phyloP scores from a whole-genome alignment of 140 eudicot genomes.

The Senecio squalidus region DNA sequence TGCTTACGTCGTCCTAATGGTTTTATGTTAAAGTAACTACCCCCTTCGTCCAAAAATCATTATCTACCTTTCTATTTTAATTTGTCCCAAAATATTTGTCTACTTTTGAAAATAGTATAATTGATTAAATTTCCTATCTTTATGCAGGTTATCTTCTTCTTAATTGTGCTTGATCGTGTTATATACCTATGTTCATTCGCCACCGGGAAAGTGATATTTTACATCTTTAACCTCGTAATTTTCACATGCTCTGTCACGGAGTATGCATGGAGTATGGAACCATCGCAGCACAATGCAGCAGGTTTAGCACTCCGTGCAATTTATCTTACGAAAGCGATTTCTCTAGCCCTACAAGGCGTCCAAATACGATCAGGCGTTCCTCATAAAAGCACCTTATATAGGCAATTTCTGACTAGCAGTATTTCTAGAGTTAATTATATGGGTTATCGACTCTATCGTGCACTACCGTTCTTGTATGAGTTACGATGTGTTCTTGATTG shows the following conservation, averaged over 20 bases:
- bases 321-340: constrained; percentile 78
- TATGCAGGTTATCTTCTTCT: constrained; percentile 94
- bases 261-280: constrained; percentile 91
- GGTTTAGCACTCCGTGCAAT: constrained; percentile 89
- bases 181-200: constrained; percentile 95
- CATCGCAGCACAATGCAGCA: constrained; percentile 61
- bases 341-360: constrained; percentile 85
- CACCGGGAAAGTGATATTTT: constrained; percentile 81
- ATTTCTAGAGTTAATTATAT: constrained; percentile 74
- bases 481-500: constrained; percentile 97
- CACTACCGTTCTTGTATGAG: constrained; percentile 94
- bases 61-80: too few species aligned
- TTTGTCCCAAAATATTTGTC: too few species aligned
- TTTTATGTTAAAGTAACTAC: not conserved
- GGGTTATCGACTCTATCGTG: constrained; percentile 90
- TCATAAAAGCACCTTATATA: constrained; percentile 88
- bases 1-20: too few species aligned
- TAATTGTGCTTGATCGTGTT: constrained; percentile 94
- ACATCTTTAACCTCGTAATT: constrained; percentile 75
- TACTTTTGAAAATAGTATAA: too few species aligned
- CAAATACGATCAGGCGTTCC: constrained; percentile 94
- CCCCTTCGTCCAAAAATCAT: too few species aligned
- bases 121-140: not conserved
- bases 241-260: constrained; percentile 79
- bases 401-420: constrained; percentile 90